These are phyloP conservation scores for Gossypium davidsonii DNA, from an alignment of 441 rosid species.

Conservation along the genomic window DNA sequence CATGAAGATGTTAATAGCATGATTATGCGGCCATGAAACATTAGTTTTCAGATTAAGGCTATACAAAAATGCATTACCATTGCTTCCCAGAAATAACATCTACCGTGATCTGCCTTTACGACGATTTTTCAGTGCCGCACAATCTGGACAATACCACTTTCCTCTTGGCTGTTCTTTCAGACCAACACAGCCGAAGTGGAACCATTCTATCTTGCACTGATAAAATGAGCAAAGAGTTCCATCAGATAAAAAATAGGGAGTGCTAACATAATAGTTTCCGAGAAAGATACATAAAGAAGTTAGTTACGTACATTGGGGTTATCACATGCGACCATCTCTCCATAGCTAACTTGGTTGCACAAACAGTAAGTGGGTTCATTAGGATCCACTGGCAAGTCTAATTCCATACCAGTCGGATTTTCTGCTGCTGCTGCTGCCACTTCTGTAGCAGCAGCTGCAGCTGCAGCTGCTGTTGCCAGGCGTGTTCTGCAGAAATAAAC, in stretches of 20 bases:
- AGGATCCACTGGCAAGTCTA: slow-evolving; percentile 94
- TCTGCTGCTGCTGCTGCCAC: slow-evolving; percentile 42
- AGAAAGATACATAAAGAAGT: neutral
- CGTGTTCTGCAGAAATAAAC: slow-evolving; percentile 52
- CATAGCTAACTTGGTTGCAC: slow-evolving; percentile 96
- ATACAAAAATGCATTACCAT: slow-evolving; percentile 1
- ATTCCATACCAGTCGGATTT: slow-evolving; percentile 69
- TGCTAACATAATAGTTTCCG: neutral
- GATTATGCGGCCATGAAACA: neutral
- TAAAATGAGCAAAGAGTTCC: slow-evolving; percentile 8
- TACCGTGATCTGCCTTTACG: slow-evolving; percentile 49
- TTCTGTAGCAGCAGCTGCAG: slow-evolving; percentile 30
- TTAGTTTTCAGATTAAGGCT: neutral
- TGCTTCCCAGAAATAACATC: neutral
- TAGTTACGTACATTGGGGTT: slow-evolving; percentile 54
- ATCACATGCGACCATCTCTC: slow-evolving; percentile 96
- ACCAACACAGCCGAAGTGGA: slow-evolving; percentile 90
- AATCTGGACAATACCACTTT: slow-evolving; percentile 87
- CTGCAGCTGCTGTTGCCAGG: slow-evolving; percentile 41
- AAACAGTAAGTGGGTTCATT: slow-evolving; percentile 96
- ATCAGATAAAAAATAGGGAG: slow-evolving; percentile 14
- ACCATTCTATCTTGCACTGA: slow-evolving; percentile 99
- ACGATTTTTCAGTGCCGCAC: slow-evolving; percentile 61
- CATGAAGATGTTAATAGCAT: neutral
- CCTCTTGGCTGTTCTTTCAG: slow-evolving; percentile 86